phyloP scores from a whole-genome alignment of 768 basidiomycete genomes.

The Cystofilobasidium bisporidii region DNA sequence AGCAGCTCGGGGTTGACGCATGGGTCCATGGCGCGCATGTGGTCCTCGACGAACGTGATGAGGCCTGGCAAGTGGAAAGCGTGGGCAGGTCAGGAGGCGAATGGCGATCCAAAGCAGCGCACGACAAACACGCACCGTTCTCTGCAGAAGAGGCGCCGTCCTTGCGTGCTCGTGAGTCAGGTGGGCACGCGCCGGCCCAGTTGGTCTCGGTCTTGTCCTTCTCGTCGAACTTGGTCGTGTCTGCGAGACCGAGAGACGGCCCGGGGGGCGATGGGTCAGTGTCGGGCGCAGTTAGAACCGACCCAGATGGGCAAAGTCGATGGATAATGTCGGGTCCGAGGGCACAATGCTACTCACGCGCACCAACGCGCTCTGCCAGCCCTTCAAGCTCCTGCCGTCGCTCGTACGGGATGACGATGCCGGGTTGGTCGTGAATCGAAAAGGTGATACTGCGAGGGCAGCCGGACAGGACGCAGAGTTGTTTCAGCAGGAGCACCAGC shows the following conservation, averaged over 20 bases:
- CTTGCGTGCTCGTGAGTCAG: conserved; percentile 36
- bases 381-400: conserved; percentile 36
- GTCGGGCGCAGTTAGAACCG: too few relatives aligned
- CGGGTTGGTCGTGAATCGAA: conserved; percentile 41
- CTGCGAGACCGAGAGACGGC: conserved; percentile 23
- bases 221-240: conserved; percentile 36
- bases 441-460: conserved; percentile 37
- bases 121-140: not conserved
- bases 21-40: conserved; percentile 39
- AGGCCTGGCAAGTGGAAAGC: conserved; percentile 4
- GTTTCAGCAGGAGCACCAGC: too few relatives aligned
- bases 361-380: conserved; percentile 31
- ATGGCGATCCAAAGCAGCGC: too few relatives aligned
- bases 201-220: conserved; percentile 35
- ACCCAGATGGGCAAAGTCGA: too few relatives aligned
- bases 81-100: too few relatives aligned
- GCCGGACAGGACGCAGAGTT: too few relatives aligned
- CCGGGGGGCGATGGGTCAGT: not conserved
- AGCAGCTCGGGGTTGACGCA: conserved; percentile 40
- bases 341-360: conserved; percentile 24
- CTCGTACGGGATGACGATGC: conserved; percentile 37
- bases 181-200: conserved; percentile 38
- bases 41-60: conserved; percentile 38
- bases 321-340: too few relatives aligned
- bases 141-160: not conserved